Evolutionary conservation across 2,329 filamentous ascomycete species (phyloP), one percentile per base, ranked within the genome.

Genomic region (Penicillium sclerotiorum): DNA sequence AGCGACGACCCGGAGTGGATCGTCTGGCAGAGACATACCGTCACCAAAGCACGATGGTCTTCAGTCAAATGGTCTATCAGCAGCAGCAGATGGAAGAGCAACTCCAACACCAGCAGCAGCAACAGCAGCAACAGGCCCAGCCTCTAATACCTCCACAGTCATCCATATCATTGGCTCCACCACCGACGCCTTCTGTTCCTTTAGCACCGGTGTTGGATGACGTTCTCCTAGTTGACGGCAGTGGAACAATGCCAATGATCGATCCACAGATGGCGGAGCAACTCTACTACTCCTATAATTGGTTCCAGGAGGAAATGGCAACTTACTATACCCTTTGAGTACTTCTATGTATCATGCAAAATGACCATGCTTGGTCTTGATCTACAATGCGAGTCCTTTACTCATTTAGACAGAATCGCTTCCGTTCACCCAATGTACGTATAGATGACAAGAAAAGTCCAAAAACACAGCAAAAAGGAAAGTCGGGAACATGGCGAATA

Each of bases 281-380:
- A 53, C 52, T 71, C 40, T 68, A 64, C 21, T 70, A 70, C 49
- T 70, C 67, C 2, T 70, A 71, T 47, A 68, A 70, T 53, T 71
- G 67, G 67, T 71, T 71, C 30, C 68, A 71, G 49, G 66, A 70
- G 57, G 68, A 71, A 49, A 69, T 71, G 66, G 67, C 68, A 35
- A 68, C 60, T 22, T 70, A 66, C 57, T 71, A 71, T 67, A 70
- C 67, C 59, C 61, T 70, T 50, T 69, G 50, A 60, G 47, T 45
- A 39, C 49, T 44, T 51, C n/a, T 52, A 17, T 54, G 45, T 55
- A 38, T 32, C 15, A 30, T 41, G 15, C 52, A 52, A 45, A 54
- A 9, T 30, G 40, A 50, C 18, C 12, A 17, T 18, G 9, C 38
- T 12, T 27, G 43, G 43, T 20, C n/a, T 27, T 11, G 9, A 9